phyloP scores from a whole-genome alignment of 2,329 filamentous ascomycete genomes.

The Sarocladium strictum region DNA sequence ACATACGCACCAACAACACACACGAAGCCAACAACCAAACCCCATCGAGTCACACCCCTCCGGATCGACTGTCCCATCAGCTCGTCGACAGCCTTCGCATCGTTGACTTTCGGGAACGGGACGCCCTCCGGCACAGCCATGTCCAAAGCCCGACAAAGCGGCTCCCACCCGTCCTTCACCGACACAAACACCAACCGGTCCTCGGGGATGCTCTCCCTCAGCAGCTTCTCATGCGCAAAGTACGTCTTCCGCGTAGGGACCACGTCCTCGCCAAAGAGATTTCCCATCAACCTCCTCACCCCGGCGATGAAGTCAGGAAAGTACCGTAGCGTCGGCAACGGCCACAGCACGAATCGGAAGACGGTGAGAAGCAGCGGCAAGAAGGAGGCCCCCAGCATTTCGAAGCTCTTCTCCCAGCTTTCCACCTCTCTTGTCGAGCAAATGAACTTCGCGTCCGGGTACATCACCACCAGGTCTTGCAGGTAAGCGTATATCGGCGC shows the following conservation, averaged over 20 bases:
- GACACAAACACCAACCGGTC: conserved; percentile 1
- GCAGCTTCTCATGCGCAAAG: conserved; percentile 9
- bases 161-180: conserved; percentile 5
- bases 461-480: conserved; percentile 11
- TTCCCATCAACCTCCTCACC: conserved; percentile 9
- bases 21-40: not conserved
- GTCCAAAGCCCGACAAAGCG: conserved; percentile 7
- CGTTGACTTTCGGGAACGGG: conserved; percentile 10
- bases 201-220: not conserved
- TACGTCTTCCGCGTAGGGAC: conserved; percentile 10
- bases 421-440: conserved; percentile 16
- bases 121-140: conserved; percentile 8
- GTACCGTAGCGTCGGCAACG: conserved; percentile 13
- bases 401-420: conserved; percentile 16
- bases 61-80: not conserved
- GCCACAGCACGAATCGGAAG: conserved; percentile 15
- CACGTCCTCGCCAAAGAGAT: conserved; percentile 10
- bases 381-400: not conserved
- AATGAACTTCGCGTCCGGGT: conserved; percentile 17
- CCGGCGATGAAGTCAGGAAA: conserved; percentile 13
- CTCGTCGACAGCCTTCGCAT: conserved; percentile 10
- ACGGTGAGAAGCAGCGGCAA: conserved; percentile 5
- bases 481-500: not conserved
- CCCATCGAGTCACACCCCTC: not conserved
- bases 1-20: not conserved